Base-by-base conservation (phyloP, 2,329 filamentous ascomycete genomes). In the Cladosporium sp. region DNA sequence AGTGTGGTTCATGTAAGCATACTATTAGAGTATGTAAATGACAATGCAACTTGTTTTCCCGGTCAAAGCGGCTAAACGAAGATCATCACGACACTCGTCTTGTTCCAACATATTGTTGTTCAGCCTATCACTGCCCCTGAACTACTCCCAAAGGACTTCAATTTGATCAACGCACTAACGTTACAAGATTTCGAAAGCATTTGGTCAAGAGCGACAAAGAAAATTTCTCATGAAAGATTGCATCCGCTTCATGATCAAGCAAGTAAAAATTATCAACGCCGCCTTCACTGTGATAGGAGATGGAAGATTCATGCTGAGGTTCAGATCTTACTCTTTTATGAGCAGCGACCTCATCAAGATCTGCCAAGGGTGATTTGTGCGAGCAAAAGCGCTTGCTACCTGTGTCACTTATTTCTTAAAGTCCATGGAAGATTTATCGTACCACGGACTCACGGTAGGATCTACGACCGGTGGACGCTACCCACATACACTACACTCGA, bases 391-490 rank as follows among this genome's bases (percentile, higher is more conserved):
- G 44, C 44, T 2, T 47, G 44, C 44, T 47, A 47, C 18, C 34
- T 47, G 34, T 47, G 44, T 15, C 12, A 40, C 27, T 29, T 47
- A 7, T 47, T 47, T 18, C 15, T 47, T 17, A 17, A 47, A 15
- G 12, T 40, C 7, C 44, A 47, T 20, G 44, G 44, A n/a, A 20
- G 27, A 29, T 47, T 47, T 15, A 30, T 29, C 27, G 37, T 40
- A 19, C 44, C 36, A n/a, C 44, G 34, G 15, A 47, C 44, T 12
- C 44, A 47, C 27, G 44, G 44, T 11, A 47, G 13, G 27, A 39
- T 47, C n/a, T 47, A 47, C 27, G 44, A 47, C 20, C n/a, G 44
- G 27, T 47, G 44, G 44, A 47, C 44, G 17, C 17, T 47, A 15
- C 44, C 44, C n/a, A 27, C 15, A 42, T 22, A 24, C 19, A 22